Base-by-base conservation (phyloP, 257 asterid species). In the Lavandula angustifolia region DNA sequence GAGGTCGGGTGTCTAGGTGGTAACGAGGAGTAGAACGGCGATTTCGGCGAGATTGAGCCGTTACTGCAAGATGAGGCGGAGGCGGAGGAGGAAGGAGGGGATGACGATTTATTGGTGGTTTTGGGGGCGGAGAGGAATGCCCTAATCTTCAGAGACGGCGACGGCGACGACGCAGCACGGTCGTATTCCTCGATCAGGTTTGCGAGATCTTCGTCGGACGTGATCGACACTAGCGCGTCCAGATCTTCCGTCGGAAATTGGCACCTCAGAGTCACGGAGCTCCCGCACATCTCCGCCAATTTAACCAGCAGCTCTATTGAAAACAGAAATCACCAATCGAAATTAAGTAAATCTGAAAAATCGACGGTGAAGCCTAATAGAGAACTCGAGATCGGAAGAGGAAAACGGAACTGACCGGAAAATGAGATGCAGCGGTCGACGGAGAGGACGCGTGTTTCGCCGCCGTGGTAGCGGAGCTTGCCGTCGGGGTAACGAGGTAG, bases 391-490 rank as follows among this genome's bases (percentile, higher is more conserved):
- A 70, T 0, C 3, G 27, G 3, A 5, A 13, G 61, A 54, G 0
- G 42, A 27, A 9, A 31, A 27, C 17, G 31, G 32, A 16, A 62
- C 82, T 69, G 3, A 92, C 98, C 95, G 27, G 89, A 12, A 59
- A 89, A 89, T 0, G 89, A 80, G 62, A 87, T 62, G 77, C 84
- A 76, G 13, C 91, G 95, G 13, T 89, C 89, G 7, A 89, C 92
- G 57, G 95, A 77, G 54, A 89, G 84, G 52, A 89, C 89, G 51
- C 96, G 98, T 68, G 92, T 92, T 33, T 92, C 83, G 14, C 98
- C 98, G 43, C 98, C 96, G 12, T 82, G 82, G 75, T 92, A 92
- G 12, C 96, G 96, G 53, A 92, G 98, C 64, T 92, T 87, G 16
- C 91, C 98, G 43, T 92, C 98, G 57, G 87, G 84, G 64, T 82